Evolutionary conservation across 2,329 filamentous ascomycete species (phyloP).

Genomic region (Aureobasidium melanogenum): DNA sequence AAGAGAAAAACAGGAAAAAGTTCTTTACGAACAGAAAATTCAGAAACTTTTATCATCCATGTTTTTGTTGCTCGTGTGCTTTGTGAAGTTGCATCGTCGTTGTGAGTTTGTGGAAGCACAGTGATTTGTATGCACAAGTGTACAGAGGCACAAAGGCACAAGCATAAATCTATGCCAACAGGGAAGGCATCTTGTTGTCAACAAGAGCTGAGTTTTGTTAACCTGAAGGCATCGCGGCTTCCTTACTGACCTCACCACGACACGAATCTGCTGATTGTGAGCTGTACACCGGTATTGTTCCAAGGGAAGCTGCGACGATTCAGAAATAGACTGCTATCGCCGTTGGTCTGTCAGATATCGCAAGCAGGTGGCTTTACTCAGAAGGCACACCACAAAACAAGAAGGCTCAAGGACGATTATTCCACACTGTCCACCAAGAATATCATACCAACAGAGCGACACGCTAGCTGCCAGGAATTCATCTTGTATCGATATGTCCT

Average conservation of each 20-base stretch:
- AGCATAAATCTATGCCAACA: background rate
- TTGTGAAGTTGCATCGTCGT: background rate
- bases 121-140: background rate
- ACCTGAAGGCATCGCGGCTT: background rate
- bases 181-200: background rate
- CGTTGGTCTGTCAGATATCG: too few relatives aligned
- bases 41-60: background rate
- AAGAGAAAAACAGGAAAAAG: background rate
- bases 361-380: too few relatives aligned
- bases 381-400: too few relatives aligned
- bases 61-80: background rate
- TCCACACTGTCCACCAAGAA: too few relatives aligned
- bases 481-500: too few relatives aligned
- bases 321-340: too few relatives aligned
- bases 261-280: background rate
- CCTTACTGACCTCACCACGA: background rate
- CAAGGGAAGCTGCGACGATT: too few relatives aligned
- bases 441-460: background rate
- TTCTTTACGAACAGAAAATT: background rate
- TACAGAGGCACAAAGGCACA: background rate
- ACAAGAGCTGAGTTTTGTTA: background rate
- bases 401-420: too few relatives aligned
- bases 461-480: background rate
- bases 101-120: background rate
- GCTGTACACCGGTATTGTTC: background rate